Percentiles rank a stretch among this genome's conserved stretches.
Evolutionary conservation across 495 filamentous ascomycete genomes (phyloP).

Genomic region (Neohortaea acidophila): DNA sequence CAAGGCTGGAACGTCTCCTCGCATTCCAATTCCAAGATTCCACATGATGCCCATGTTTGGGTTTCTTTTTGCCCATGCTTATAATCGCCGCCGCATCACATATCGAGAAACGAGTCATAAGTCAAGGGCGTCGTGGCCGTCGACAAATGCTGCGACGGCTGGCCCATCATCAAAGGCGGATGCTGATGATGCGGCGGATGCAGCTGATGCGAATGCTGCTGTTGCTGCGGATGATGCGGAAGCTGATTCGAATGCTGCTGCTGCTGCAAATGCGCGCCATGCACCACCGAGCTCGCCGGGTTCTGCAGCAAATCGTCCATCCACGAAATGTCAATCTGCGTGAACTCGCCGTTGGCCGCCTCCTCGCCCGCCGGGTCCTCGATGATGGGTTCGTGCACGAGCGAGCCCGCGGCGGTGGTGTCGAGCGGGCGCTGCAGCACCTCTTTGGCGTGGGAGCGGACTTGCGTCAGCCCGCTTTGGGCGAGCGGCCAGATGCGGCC

Average conservation of each 20-base stretch:
- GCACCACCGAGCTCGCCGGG: background rate
- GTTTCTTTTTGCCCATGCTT: too few species aligned
- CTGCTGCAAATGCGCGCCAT: too few species aligned
- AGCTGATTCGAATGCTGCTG: too few species aligned
- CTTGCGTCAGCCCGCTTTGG: slow-evolving; percentile 53
- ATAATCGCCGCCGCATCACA: too few species aligned
- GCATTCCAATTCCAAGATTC: too few species aligned
- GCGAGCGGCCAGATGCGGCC: slow-evolving; percentile 67
- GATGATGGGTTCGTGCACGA: background rate
- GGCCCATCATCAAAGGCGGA: too few species aligned
- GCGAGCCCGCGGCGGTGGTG: background rate
- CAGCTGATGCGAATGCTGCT: too few species aligned
- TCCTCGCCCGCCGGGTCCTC: background rate
- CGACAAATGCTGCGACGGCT: too few species aligned
- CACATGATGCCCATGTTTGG: too few species aligned
- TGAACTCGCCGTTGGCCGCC: background rate
- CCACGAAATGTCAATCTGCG: slow-evolving; percentile 5
- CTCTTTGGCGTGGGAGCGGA: slow-evolving; percentile 53
- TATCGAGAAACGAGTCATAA: background rate
- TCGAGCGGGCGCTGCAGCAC: slow-evolving; percentile 10
- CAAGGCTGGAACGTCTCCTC: too few species aligned
- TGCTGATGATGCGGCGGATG: too few species aligned
- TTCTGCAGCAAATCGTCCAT: slow-evolving; percentile 6
- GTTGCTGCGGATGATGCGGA: too few species aligned
- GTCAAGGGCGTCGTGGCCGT: background rate